Evolutionary conservation across 495 filamentous ascomycete species (phyloP).

Genomic region (Sordaria brevicollis): DNA sequence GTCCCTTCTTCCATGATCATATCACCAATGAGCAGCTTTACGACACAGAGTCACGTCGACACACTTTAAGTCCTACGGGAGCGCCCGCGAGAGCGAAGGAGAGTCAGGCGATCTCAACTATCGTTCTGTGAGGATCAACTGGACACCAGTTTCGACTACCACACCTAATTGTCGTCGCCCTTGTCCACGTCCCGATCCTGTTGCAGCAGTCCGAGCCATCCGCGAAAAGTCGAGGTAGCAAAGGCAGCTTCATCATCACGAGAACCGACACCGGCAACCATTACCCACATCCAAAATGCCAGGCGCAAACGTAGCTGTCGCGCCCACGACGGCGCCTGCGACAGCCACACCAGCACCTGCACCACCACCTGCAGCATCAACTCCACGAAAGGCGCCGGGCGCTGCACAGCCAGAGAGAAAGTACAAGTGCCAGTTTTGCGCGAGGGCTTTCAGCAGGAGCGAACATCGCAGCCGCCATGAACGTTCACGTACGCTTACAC

Average conservation of each 20-base stretch:
- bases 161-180: constrained; percentile 23
- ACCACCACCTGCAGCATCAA: constrained; percentile 53
- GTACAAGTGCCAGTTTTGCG: constrained; percentile 99
- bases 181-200: constrained; percentile 19
- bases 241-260: constrained; percentile 1
- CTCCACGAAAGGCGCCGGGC: constrained; percentile 47
- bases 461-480: constrained; percentile 97
- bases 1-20: constrained; percentile 39
- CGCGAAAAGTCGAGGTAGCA: not conserved
- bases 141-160: constrained; percentile 18
- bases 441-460: constrained; percentile 90
- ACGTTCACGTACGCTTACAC: constrained; percentile 77
- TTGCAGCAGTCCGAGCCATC: constrained; percentile 16
- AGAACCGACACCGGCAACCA: constrained; percentile 34
- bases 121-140: constrained; percentile 35
- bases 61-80: constrained; percentile 54
- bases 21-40: constrained; percentile 49
- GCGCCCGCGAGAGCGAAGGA: constrained; percentile 37
- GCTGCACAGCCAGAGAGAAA: constrained; percentile 70
- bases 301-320: constrained; percentile 53
- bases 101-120: constrained; percentile 42
- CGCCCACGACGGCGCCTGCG: constrained; percentile 17
- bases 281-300: constrained; percentile 41
- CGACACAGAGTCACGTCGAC: constrained; percentile 38
- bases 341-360: constrained; percentile 32